A percentile compares a stretch with the other conserved stretches of the same genome.
These are phyloP conservation scores for Anthostomella pinea DNA, from an alignment of 2,329 filamentous ascomycete species.

Conservation along the genomic window DNA sequence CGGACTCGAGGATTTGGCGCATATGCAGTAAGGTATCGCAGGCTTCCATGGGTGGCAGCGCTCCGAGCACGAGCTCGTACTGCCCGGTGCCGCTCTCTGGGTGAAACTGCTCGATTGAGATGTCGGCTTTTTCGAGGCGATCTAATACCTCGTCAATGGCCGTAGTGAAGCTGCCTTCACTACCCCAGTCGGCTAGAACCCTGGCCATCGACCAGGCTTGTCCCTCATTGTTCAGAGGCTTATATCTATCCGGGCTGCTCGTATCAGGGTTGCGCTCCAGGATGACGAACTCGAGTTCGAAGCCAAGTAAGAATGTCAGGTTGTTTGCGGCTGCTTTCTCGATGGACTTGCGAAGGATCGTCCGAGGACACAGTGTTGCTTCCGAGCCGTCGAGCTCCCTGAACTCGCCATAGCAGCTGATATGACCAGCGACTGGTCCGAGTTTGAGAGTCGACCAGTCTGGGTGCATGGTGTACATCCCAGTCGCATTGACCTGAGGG, in stretches of 20 bases:
- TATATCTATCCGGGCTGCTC: slow-evolving; percentile 31
- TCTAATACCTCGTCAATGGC: slow-evolving; percentile 65
- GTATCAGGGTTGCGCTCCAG: slow-evolving; percentile 46
- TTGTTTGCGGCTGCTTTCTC: slow-evolving; percentile 48
- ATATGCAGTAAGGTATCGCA: slow-evolving; percentile 71
- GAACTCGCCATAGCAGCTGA: slow-evolving; percentile 67
- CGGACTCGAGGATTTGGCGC: slow-evolving; percentile 64
- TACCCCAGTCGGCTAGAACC: slow-evolving; percentile 55
- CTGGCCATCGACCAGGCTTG: slow-evolving; percentile 71
- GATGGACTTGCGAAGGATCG: slow-evolving; percentile 55
- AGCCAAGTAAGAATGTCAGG: slow-evolving; percentile 66
- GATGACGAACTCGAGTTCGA: slow-evolving; percentile 79
- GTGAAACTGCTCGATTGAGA: slow-evolving; percentile 71
- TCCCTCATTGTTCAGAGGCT: slow-evolving; percentile 52
- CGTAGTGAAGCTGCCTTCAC: slow-evolving; percentile 41
- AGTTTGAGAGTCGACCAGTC: slow-evolving; percentile 61
- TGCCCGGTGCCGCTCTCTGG: slow-evolving; percentile 71
- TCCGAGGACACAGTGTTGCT: slow-evolving; percentile 61
- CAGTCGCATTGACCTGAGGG: slow-evolving; percentile 53
- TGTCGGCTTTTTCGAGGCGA: slow-evolving; percentile 57
- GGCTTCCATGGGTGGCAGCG: slow-evolving; percentile 60
- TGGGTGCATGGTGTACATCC: slow-evolving; percentile 64
- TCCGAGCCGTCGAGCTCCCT: slow-evolving; percentile 50
- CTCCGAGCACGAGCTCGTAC: slow-evolving; percentile 72
- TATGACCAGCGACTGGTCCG: slow-evolving; percentile 58